phyloP scores from a whole-genome alignment of 192 early-diverging fungal genomes.

The Phlyctochytrium arcticum region DNA sequence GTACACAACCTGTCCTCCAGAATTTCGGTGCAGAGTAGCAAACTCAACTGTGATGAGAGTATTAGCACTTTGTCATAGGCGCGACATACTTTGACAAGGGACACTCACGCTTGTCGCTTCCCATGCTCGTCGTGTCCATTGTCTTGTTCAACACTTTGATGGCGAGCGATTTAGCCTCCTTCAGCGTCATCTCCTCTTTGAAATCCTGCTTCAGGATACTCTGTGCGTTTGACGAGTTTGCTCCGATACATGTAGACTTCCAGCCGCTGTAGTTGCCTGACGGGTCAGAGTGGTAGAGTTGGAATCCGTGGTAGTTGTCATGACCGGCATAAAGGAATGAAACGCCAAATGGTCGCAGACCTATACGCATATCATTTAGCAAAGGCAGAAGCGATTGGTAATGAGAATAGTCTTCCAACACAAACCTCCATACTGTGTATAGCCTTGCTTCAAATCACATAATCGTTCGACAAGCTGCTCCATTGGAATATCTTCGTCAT shows the following conservation, averaged over 20 bases:
- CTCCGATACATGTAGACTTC: conserved; percentile 98
- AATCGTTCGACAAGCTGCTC: conserved; percentile 94
- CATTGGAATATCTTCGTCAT: conserved; percentile 88
- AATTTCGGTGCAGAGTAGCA: conserved; percentile 71
- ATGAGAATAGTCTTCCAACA: background rate
- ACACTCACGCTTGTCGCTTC: conserved; percentile 83
- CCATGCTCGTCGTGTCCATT: conserved; percentile 90
- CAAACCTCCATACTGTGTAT: conserved; percentile 90
- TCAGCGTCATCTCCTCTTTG: conserved; percentile 80
- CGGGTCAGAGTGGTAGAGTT: conserved; percentile 97
- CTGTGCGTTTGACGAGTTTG: conserved; percentile 86
- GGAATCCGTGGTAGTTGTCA: conserved; percentile 87
- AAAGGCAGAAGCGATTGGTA: background rate
- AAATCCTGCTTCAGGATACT: conserved; percentile 96
- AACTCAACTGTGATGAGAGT: conserved; percentile 71
- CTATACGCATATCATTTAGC: conserved; percentile 18
- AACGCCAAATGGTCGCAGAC: conserved; percentile 96
- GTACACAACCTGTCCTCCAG: conserved; percentile 58
- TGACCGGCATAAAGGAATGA: conserved; percentile 97
- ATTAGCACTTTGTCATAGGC: background rate
- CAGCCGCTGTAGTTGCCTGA: conserved; percentile 99
- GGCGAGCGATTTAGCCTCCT: conserved; percentile 87
- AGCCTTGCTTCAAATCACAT: conserved; percentile 97
- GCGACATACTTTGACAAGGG: background rate
- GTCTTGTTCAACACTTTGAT: conserved; percentile 95